Evolutionary conservation across 1,284 basidiomycete species (phyloP).

Genomic region (Ustilago lituana): DNA sequence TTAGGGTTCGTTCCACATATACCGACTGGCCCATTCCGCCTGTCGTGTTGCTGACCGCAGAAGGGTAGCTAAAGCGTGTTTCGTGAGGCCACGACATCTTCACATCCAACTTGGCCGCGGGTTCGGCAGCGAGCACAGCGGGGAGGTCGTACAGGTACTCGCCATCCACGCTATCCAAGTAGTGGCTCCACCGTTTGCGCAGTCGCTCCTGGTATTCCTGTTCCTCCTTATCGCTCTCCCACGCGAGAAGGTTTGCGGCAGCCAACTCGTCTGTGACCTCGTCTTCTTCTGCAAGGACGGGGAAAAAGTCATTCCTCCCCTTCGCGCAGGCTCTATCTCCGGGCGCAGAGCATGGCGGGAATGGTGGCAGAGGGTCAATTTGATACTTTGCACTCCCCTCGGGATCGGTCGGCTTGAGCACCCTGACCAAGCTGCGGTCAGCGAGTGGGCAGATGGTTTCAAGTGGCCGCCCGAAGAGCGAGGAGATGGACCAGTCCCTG

Average conservation of each 20-base stretch:
- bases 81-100: conserved; percentile 69
- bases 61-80: conserved; percentile 67
- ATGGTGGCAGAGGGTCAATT: conserved; percentile 20
- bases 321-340: conserved; percentile 2
- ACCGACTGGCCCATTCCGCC: conserved; percentile 63
- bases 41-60: neutral
- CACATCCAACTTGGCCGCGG: conserved; percentile 38
- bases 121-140: neutral
- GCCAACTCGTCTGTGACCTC: conserved; percentile 37
- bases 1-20: conserved; percentile 77
- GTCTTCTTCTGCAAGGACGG: conserved; percentile 21
- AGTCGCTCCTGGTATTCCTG: conserved; percentile 22
- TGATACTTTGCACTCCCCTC: conserved; percentile 6
- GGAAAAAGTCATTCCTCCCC: conserved; percentile 5
- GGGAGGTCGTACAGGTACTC: conserved; percentile 31
- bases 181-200: conserved; percentile 18
- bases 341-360: conserved; percentile 2
- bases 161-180: conserved; percentile 18
- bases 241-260: conserved; percentile 17
- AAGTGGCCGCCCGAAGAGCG: conserved; percentile 42
- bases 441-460: conserved; percentile 48
- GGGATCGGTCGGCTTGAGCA: conserved; percentile 34
- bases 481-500: conserved; percentile 47
- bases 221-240: conserved; percentile 27
- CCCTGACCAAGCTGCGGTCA: conserved; percentile 24